phyloP scores from a whole-genome alignment of 176 grass and related monocot genomes.

The Chrysopogon serrulatus region DNA sequence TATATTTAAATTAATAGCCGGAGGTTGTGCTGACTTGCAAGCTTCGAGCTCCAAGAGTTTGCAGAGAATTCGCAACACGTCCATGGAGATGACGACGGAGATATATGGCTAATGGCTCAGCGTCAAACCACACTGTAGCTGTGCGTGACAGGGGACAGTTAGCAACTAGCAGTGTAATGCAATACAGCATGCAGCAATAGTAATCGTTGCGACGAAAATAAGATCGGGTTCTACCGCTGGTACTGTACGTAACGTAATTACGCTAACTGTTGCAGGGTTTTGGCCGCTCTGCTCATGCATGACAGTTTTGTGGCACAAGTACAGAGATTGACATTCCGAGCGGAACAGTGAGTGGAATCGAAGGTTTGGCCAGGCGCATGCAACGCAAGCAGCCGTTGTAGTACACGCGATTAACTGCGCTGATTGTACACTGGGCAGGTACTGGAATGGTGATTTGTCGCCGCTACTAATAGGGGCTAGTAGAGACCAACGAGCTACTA shows the following conservation, averaged over 20 bases:
- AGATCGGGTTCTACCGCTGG: not conserved
- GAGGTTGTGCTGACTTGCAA: constrained; percentile 1
- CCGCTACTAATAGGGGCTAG: too few species aligned
- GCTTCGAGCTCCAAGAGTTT: not conserved
- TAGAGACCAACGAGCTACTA: too few species aligned
- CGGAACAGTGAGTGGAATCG: not conserved
- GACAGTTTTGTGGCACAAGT: not conserved
- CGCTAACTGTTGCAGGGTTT: not conserved
- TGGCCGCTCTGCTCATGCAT: not conserved
- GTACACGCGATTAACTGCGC: not conserved
- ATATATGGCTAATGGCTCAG: too few species aligned
- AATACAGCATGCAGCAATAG: not conserved
- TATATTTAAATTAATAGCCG: too few species aligned
- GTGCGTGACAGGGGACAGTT: not conserved
- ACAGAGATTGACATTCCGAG: not conserved
- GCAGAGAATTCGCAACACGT: not conserved
- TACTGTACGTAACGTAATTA: not conserved
- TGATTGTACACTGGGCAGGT: not conserved
- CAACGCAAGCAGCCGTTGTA: not conserved
- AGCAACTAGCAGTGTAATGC: not conserved
- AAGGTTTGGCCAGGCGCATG: not conserved
- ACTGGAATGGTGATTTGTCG: not conserved
- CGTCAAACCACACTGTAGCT: not conserved
- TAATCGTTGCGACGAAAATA: not conserved
- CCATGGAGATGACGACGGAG: not conserved